A percentile compares a stretch with the other conserved stretches of the same genome.
Evolutionary conservation across 1,284 basidiomycete species (phyloP).

Genomic region (Ustilago loliicola): DNA sequence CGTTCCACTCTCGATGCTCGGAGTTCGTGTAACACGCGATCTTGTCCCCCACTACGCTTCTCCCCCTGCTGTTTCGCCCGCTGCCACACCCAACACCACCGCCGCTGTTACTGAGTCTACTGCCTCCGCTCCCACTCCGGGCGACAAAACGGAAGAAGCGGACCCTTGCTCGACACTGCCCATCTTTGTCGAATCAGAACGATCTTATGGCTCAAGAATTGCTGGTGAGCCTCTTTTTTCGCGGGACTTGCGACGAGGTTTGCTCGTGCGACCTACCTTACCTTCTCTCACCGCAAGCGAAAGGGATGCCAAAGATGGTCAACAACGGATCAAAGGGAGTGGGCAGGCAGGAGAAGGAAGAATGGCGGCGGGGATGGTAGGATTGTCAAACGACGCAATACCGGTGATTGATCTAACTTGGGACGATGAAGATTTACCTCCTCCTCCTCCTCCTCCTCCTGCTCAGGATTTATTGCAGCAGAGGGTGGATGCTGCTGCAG

Average conservation of each 20-base stretch:
- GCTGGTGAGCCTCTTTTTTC: constrained; percentile 54
- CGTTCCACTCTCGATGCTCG: constrained; percentile 33
- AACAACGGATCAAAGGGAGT: background rate
- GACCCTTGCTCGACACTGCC: constrained; percentile 13
- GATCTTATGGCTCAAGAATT: constrained; percentile 40
- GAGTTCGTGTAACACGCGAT: constrained; percentile 41
- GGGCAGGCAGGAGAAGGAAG: background rate
- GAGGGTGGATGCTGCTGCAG: background rate
- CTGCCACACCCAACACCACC: background rate
- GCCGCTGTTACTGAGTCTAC: background rate
- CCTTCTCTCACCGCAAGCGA: background rate
- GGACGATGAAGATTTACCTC: constrained; percentile 37
- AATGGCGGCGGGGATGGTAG: constrained; percentile 3
- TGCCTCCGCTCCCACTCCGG: background rate
- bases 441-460: constrained; percentile 2
- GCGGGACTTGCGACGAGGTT: constrained; percentile 46
- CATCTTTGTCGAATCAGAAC: constrained; percentile 46
- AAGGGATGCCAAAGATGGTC: background rate
- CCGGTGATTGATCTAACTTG: constrained; percentile 48
- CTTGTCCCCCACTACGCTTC: constrained; percentile 40
- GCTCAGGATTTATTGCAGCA: constrained; percentile 2
- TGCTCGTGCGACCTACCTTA: constrained; percentile 11
- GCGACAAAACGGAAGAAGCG: too few species aligned
- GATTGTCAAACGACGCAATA: constrained; percentile 22
- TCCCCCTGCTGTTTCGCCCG: constrained; percentile 9